A percentile compares a stretch with the other conserved stretches of the same genome.
Conservation (phyloP, 306 rosid genomes). For the Cicer judaicum region DNA sequence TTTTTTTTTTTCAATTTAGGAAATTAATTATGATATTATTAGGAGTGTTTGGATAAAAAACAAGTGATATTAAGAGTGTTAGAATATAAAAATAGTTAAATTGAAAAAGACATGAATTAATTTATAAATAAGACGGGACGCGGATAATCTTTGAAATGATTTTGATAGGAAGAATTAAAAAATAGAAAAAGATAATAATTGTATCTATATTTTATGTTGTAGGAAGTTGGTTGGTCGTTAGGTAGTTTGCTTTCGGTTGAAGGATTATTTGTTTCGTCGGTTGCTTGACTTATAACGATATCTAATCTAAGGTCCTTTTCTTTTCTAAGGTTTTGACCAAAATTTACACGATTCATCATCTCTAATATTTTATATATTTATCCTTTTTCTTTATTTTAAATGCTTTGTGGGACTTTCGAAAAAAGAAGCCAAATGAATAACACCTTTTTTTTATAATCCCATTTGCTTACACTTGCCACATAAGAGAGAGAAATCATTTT, state of each 20-base stretch:
- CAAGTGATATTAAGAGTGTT: background rate
- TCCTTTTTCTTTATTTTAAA: background rate
- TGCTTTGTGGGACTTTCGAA: conserved; percentile 52
- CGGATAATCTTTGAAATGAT: conserved; percentile 25
- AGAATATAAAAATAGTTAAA: background rate
- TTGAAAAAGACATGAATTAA: conserved; percentile 4
- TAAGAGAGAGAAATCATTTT: background rate
- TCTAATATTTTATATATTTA: background rate
- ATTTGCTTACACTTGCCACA: conserved; percentile 37
- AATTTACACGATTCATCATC: conserved; percentile 36
- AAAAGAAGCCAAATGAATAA: conserved; percentile 45
- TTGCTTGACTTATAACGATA: conserved; percentile 51
- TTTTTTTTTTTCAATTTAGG: too few species aligned
- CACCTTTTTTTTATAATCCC: conserved; percentile 3
- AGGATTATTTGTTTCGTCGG: conserved; percentile 63
- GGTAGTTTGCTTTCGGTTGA: conserved; percentile 69
- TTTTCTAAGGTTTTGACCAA: conserved; percentile 53
- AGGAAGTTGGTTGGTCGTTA: conserved; percentile 68
- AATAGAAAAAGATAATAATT: background rate
- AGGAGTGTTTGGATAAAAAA: too few species aligned
- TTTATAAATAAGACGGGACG: background rate
- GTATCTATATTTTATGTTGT: conserved; percentile 30
- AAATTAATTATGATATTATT: too few species aligned
- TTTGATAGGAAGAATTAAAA: background rate
- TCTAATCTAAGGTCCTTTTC: conserved; percentile 46